These are phyloP conservation scores for Fonsecaea nubica DNA, from an alignment of 2,329 filamentous ascomycete genomes.

Conservation along the genomic window DNA sequence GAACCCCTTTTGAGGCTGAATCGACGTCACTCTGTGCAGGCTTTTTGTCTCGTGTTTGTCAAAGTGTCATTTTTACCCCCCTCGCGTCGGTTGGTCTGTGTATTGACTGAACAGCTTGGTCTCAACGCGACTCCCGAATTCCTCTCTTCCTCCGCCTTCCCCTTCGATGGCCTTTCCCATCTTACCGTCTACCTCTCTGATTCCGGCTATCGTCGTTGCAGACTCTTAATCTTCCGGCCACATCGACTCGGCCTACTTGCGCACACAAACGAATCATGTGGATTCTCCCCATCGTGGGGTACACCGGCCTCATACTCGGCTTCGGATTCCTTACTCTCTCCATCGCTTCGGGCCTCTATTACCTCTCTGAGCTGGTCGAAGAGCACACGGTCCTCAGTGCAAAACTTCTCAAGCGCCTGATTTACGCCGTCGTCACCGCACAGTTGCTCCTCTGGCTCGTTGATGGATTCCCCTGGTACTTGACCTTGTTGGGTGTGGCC, in stretches of 20 bases:
- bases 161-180: neutral
- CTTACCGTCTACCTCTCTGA: neutral
- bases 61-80: neutral
- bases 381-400: slow-evolving; percentile 95
- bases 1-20: neutral
- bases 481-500: slow-evolving; percentile 75
- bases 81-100: neutral
- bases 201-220: neutral
- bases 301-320: slow-evolving; percentile 82
- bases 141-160: neutral
- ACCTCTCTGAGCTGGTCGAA: slow-evolving; percentile 96
- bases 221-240: neutral
- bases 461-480: slow-evolving; percentile 81
- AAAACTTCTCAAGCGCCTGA: slow-evolving; percentile 80
- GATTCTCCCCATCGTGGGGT: slow-evolving; percentile 92
- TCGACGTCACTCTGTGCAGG: slow-evolving; percentile 2
- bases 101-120: slow-evolving; percentile 18
- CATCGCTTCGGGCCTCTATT: slow-evolving; percentile 99
- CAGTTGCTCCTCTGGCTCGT: slow-evolving; percentile 78
- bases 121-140: neutral
- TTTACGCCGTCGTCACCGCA: slow-evolving; percentile 78
- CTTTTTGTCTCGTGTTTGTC: neutral
- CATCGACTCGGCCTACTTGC: neutral
- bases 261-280: slow-evolving; percentile 69
- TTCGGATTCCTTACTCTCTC: slow-evolving; percentile 94